A percentile compares a stretch with the other conserved stretches of the same genome.
Conservation (phyloP, 805 yeast species). For the Kregervanrija delftensis region DNA sequence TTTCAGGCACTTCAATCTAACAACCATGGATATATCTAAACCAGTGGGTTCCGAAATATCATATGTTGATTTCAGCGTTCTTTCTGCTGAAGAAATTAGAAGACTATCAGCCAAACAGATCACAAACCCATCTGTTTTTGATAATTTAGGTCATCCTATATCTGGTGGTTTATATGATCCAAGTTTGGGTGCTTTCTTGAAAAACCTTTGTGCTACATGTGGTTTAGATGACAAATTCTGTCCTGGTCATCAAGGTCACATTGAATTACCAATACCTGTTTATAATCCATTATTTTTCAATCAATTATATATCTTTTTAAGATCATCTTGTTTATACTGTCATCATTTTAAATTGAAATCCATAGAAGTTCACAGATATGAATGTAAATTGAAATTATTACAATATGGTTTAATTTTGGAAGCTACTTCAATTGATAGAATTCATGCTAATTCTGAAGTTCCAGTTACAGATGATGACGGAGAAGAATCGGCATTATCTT, state of each 20-base stretch:
- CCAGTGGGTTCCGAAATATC: conserved; percentile 94
- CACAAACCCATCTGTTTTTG: conserved; percentile 93
- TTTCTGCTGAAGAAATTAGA: conserved; percentile 76
- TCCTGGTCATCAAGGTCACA: conserved; percentile 98
- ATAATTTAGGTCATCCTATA: conserved; percentile 92
- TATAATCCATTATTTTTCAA: conserved; percentile 92
- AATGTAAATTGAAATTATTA: conserved; percentile 71
- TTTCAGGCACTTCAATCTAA: not conserved
- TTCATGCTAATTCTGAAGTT: conserved; percentile 36
- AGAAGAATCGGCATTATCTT: conserved; percentile 15
- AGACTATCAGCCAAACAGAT: conserved; percentile 89
- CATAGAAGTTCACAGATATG: conserved; percentile 65
- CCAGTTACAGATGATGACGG: conserved; percentile 43
- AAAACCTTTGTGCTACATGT: conserved; percentile 89
- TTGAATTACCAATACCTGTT: conserved; percentile 91
- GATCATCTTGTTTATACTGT: conserved; percentile 86
- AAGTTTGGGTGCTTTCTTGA: conserved; percentile 89
- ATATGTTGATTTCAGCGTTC: conserved; percentile 86
- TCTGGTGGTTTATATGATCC: conserved; percentile 91
- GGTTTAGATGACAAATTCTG: conserved; percentile 91
- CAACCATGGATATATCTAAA: conserved; percentile 83
- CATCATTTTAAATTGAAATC: conserved; percentile 71
- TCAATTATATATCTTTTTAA: conserved; percentile 77
- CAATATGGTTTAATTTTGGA: conserved; percentile 88
- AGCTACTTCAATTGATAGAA: conserved; percentile 61